A percentile compares a stretch with the other conserved stretches of the same genome.
phyloP scores from a whole-genome alignment of 345 rosid genomes.

The Lepidium aucheri region DNA sequence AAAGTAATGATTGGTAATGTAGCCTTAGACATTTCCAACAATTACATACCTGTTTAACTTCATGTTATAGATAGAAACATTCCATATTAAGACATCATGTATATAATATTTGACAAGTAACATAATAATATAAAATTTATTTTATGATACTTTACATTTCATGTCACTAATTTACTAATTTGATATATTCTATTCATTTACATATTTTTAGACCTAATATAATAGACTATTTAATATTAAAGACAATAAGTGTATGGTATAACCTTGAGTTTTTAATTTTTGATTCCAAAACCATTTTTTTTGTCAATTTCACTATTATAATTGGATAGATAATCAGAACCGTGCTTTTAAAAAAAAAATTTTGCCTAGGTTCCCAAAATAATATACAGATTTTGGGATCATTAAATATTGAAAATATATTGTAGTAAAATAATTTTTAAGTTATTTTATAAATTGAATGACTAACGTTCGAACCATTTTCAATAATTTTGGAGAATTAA shows the following conservation, averaged over 20 bases:
- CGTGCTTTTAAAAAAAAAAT: too few species aligned
- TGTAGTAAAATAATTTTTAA: too few species aligned
- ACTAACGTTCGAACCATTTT: too few species aligned
- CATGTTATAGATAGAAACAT: not conserved
- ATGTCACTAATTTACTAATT: not conserved
- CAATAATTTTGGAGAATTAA: too few species aligned
- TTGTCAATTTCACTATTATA: too few species aligned
- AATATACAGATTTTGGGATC: too few species aligned
- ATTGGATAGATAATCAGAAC: too few species aligned
- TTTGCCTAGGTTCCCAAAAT: too few species aligned
- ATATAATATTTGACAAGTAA: not conserved
- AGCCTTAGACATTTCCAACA: not conserved
- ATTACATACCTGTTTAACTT: not conserved
- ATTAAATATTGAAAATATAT: too few species aligned
- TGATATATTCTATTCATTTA: not conserved
- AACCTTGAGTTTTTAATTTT: too few species aligned
- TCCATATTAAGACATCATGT: not conserved
- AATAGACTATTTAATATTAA: not conserved
- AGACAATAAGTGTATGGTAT: not conserved
- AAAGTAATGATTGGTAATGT: slow-evolving; percentile 10
- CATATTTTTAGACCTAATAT: not conserved
- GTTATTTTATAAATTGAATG: too few species aligned
- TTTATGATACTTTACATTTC: not conserved
- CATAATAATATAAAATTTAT: not conserved
- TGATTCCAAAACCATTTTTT: not conserved